These are phyloP conservation scores for Mycena galericulata DNA, from an alignment of 768 basidiomycete genomes.

Conservation along the genomic window DNA sequence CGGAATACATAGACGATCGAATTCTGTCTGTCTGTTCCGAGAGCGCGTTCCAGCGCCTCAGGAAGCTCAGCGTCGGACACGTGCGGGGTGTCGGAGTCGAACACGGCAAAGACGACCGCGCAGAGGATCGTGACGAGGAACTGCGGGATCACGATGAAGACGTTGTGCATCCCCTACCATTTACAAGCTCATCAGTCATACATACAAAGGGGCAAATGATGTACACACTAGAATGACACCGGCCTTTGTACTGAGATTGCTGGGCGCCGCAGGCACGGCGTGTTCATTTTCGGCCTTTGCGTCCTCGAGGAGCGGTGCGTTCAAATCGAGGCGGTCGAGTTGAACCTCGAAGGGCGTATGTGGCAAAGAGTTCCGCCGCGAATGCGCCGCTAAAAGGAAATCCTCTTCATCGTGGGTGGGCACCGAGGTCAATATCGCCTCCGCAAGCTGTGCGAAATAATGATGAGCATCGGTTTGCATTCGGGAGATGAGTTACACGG, in stretches of 20 bases:
- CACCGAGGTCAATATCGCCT: conserved; percentile 82
- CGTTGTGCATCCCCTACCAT: conserved; percentile 90
- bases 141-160: conserved; percentile 93
- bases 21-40: conserved; percentile 55
- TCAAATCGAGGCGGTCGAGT: conserved; percentile 18
- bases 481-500: conserved; percentile 36
- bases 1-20: conserved; percentile 84
- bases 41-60: neutral
- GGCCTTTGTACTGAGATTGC: conserved; percentile 79
- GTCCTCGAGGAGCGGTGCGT: neutral
- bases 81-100: conserved; percentile 63
- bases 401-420: conserved; percentile 25
- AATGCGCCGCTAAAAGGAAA: neutral
- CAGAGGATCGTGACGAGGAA: conserved; percentile 91
- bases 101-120: conserved; percentile 86
- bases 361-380: neutral
- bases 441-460: conserved; percentile 69
- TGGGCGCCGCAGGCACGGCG: conserved; percentile 33
- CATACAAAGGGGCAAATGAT: neutral
- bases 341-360: neutral
- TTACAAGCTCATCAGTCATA: neutral
- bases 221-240: conserved; percentile 84
- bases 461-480: neutral
- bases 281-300: neutral
- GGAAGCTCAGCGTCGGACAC: neutral